Evolutionary conservation across 495 filamentous ascomycete genomes (phyloP), one percentile per base, ranked within the genome.

Genomic region (Penicillium macrosclerotiorum): DNA sequence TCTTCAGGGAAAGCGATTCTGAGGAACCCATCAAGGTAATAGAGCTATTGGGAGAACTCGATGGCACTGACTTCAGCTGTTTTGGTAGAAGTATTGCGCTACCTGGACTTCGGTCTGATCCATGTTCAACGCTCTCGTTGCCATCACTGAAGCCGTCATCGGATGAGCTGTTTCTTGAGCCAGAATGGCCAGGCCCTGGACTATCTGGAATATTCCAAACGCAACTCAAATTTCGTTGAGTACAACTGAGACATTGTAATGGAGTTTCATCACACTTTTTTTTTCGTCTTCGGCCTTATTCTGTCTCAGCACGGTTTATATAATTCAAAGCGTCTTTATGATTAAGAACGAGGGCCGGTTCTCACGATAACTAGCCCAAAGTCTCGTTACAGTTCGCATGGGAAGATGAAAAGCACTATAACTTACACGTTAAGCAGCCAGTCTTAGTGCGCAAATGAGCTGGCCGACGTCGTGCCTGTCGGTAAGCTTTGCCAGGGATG

Each of bases 191-290:
- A 17, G 20, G 14, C 16, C 20, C 34, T n/a, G n/a, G n/a, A n/a
- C n/a, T n/a, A n/a, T n/a, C n/a, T n/a, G n/a, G n/a, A n/a, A n/a
- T n/a, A n/a, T n/a, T n/a, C 57, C 50, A 58, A 24, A 47, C 32
- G 34, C 54, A 59, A 6, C 34, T 11, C 3, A 53, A 33, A 5
- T 27, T 40, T 17, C 31, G 42, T 22, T 37, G 51, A 7, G 36
- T 19, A 18, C 59, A 62, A 18, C 59, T 62, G 11, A 42, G 9
- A 13, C 59, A 62, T 20, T 26, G 45, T 2, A 13, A 5, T 4
- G 4, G 42, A 8, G 42, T 40, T 33, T 62, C 55, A 11, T 62
- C 59, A 14, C 59, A 62, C 33, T 62, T 62, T 34, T 62, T 62
- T 33, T 55, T 62, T 19, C 55, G 37, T 18, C 26, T 53, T 5